A percentile compares a stretch with the other conserved stretches of the same genome.
phyloP scores from a whole-genome alignment of 2,329 filamentous ascomycete species.

The Emmonsiellopsis sp. region DNA sequence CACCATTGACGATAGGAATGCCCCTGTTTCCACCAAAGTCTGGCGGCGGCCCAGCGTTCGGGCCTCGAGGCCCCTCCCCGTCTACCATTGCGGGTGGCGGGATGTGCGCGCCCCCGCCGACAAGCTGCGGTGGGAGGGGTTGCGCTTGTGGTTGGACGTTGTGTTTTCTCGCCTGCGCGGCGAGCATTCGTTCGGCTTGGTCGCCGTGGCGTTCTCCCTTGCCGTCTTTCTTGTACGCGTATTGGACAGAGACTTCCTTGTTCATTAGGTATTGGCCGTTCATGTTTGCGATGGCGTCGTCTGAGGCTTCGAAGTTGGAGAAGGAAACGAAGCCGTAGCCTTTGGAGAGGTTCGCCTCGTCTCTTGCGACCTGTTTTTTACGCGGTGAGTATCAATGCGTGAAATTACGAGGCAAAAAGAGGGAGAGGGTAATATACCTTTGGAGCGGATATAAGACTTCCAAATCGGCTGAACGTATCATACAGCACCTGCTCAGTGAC shows the following conservation, averaged over 20 bases:
- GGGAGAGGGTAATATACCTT: constrained; percentile 52
- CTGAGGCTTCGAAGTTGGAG: constrained; percentile 84
- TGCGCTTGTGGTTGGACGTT: constrained; percentile 79
- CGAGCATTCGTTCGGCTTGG: constrained; percentile 82
- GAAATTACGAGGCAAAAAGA: neutral
- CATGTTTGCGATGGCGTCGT: constrained; percentile 85
- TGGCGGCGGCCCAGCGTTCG: constrained; percentile 19
- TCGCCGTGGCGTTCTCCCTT: constrained; percentile 96
- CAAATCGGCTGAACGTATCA: constrained; percentile 90
- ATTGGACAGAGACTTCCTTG: constrained; percentile 93
- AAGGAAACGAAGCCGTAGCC: constrained; percentile 96
- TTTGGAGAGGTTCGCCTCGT: constrained; percentile 80
- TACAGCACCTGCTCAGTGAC: constrained; percentile 94
- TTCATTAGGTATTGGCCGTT: constrained; percentile 94
- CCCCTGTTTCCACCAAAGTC: constrained; percentile 33
- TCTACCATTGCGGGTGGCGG: constrained; percentile 36
- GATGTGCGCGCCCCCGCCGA: constrained; percentile 37
- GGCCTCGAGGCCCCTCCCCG: constrained; percentile 26
- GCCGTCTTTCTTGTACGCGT: constrained; percentile 98
- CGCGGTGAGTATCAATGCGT: no score
- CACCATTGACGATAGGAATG: constrained; percentile 26
- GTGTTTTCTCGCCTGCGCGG: constrained; percentile 85
- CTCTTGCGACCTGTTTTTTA: constrained; percentile 54
- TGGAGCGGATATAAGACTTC: constrained; percentile 69
- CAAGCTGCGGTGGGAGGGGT: constrained; percentile 63